Base-by-base conservation (phyloP, 1,284 basidiomycete species). In the Ustilago vetiveriae region DNA sequence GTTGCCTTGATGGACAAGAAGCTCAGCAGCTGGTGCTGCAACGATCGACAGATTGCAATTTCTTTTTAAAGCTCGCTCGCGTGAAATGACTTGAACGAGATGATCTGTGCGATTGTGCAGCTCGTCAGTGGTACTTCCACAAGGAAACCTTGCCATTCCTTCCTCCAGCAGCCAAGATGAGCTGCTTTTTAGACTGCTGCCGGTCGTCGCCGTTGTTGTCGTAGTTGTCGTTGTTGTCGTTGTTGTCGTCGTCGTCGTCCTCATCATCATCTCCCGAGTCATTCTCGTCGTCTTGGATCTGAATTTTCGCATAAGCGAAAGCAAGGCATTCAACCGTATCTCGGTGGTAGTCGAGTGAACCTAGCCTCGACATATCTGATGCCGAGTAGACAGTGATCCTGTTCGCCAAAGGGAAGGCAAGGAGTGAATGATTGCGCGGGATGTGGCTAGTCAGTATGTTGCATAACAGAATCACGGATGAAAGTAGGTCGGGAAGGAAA, bases 71-170 rank as follows among this genome's bases (percentile, higher is more conserved):
- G n/a, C n/a, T n/a, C n/a, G n/a, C 26, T 30, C 29, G 29, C 14
- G 29, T 30, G 14, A 14, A 30, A 10, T 2, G 10, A 10, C 9
- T 30, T 8, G 29, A 16, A 16, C 33, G 16, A 16, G n/a, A 6
- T 35, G 33, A 35, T 30, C 10, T 16, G 10, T 35, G 33, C 16
- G 33, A 35, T 35, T 35, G 33, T 6, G 33, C 10, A 14, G 33
- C 16, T 10, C 7, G 16, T 71, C 56, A 67, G 16, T 51, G 47
- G 10, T 59, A 53, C 17, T 50, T 56, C 69, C 69, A 72, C 14
- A 72, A 46, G 11, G 58, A 63, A 36, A 67, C 29, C 37, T 72
- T 72, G 44, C 69, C 69, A 30, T 72, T 64, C 24, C 56, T 39
- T n/a, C 64, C 58, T 8, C 64, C 64, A 3, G 59, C 63, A 4